These are phyloP conservation scores for Helianthus tuberosus DNA, from an alignment of 129 eudicot species.

Conservation along the genomic window DNA sequence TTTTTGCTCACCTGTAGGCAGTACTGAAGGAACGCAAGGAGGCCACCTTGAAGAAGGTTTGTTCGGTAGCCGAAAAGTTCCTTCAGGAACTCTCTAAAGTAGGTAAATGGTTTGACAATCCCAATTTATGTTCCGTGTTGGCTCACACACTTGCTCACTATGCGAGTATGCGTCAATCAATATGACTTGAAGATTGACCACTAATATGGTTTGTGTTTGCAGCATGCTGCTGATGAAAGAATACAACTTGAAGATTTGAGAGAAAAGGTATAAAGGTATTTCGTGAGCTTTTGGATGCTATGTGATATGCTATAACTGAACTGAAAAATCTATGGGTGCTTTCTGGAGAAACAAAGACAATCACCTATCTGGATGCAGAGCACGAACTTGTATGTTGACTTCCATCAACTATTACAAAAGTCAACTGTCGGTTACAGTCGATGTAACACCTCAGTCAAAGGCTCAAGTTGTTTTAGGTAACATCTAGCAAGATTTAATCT, in stretches of 20 bases:
- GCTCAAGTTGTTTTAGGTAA: constrained; percentile 43
- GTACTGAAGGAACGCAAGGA: too few relatives aligned
- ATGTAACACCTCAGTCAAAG: constrained; percentile 58
- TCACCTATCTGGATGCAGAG: constrained; percentile 75
- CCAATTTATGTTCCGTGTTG: too few relatives aligned
- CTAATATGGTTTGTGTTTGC: constrained; percentile 34
- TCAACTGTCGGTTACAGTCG: constrained; percentile 37
- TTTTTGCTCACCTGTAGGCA: too few relatives aligned
- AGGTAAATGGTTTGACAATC: too few relatives aligned
- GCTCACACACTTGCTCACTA: too few relatives aligned
- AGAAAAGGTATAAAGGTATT: constrained; percentile 56
- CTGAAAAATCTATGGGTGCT: constrained; percentile 56
- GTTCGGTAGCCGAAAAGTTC: too few relatives aligned
- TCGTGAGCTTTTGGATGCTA: constrained; percentile 18
- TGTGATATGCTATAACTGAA: constrained; percentile 19
- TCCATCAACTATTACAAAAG: constrained; percentile 6
- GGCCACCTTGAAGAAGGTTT: too few relatives aligned
- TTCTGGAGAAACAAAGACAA: constrained; percentile 78
- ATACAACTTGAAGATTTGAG: constrained; percentile 91
- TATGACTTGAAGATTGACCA: constrained; percentile 7
- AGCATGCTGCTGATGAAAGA: constrained; percentile 99
- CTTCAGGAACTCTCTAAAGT: too few relatives aligned
- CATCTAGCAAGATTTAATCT: neutral
- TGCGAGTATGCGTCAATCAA: too few relatives aligned
- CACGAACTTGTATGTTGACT: constrained; percentile 44